Conservation (phyloP, 805 yeast species). For the Sungouiozyma ichnusensis region DNA sequence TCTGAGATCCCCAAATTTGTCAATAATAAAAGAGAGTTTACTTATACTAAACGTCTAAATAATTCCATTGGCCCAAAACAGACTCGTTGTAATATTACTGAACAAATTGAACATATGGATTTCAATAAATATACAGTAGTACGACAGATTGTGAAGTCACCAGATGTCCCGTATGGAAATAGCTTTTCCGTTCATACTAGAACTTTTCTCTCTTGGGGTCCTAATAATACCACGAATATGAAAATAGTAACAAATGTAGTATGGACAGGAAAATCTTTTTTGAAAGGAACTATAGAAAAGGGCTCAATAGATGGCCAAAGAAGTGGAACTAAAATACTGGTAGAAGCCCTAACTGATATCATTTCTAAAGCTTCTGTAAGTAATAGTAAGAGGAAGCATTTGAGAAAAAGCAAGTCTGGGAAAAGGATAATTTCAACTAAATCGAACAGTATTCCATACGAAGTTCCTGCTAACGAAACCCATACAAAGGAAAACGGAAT, state of each 20-base stretch:
- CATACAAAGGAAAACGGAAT: neutral
- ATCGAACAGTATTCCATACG: neutral
- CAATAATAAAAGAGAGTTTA: constrained; percentile 37
- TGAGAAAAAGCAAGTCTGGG: constrained; percentile 6
- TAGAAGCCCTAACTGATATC: constrained; percentile 31
- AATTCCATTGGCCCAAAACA: constrained; percentile 67
- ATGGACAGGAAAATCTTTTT: constrained; percentile 71
- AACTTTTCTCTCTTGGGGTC: constrained; percentile 56
- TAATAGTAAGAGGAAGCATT: constrained; percentile 2
- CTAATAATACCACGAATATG: constrained; percentile 44
- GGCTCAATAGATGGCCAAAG: constrained; percentile 71
- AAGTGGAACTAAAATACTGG: constrained; percentile 38
- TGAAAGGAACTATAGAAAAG: constrained; percentile 65
- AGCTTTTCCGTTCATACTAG: constrained; percentile 54
- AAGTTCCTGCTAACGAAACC: neutral
- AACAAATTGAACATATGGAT: constrained; percentile 42
- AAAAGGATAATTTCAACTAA: neutral
- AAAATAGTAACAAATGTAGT: constrained; percentile 48
- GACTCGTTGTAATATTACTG: constrained; percentile 52
- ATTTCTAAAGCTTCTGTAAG: constrained; percentile 17
- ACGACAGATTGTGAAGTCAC: constrained; percentile 47
- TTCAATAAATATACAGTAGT: constrained; percentile 35
- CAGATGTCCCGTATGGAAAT: constrained; percentile 70
- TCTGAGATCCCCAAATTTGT: constrained; percentile 38
- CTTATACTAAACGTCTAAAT: constrained; percentile 48